Evolutionary conservation across 1,284 basidiomycete genomes (phyloP), one percentile per base, ranked within the genome.

Genomic region (Megacollybia platyphylla): DNA sequence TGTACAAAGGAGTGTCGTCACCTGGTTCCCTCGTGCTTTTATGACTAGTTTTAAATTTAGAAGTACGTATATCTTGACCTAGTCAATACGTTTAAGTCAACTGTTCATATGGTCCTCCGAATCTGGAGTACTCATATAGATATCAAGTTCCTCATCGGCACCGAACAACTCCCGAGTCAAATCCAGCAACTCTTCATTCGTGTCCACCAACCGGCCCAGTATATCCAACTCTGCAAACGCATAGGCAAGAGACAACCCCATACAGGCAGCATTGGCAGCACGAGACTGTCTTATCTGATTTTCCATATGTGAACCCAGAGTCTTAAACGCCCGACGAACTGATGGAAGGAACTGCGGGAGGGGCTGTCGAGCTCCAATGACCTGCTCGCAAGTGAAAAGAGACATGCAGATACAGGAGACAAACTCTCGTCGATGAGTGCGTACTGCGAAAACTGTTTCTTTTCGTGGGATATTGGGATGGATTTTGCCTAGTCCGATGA

Each of bases 321-420:
- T 68, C 45, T 64, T 24, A 24, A 24, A 24, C 5, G 59, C 7
- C 65, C 57, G 4, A 64, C 57, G 20, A 24, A 24, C 20, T 2
- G 69, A 73, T 1, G 71, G 71, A 4, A 73, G 57, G 48, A 70
- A 72, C 49, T 73, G 70, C 0, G 71, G 70, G 3, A 74, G 59
- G 3, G 68, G 63, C 45, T 69, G 68, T 29, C 66, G 61, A 4
- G 63, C 64, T 5, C 62, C 57, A 52, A 73, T 73, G 3, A 67
- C 70, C 38, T 71, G 65, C 46, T 73, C 70, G 48, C 65, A 67
- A 2, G 69, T 68, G 46, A 70, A 73, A 13, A 73, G 54, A 4
- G 61, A 60, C 35, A 73, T 57, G 51, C 66, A 71, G 4, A 73
- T 56, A 48, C 64, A 67, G 3, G 70, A 73, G 47, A 71, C 70